Base-by-base conservation (phyloP, 2,329 filamentous ascomycete genomes). In the Trichoderma guizhouense region DNA sequence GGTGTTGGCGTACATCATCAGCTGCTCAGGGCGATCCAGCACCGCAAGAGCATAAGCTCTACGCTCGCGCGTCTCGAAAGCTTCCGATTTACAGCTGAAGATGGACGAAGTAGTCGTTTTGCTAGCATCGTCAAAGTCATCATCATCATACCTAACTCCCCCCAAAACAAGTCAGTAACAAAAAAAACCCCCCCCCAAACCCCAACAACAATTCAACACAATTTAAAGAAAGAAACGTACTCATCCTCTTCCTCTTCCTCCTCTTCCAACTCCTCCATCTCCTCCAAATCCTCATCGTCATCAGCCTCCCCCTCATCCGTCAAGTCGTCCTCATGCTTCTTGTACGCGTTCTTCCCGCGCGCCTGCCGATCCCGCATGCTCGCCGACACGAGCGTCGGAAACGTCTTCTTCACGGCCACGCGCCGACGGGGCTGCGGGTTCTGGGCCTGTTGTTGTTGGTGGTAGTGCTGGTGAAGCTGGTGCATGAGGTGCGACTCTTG, bases 361-460 rank as follows among this genome's bases (percentile, higher is more conserved):
- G 88, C 86, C 78, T 90, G 88, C 7, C 83, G 84, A 77, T 90
- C 87, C 76, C 87, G 86, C 86, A 88, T 88, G 72, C 82, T 79
- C 24, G 82, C 74, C 0, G 86, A 87, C 78, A 87, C 86, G 66
- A 21, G 47, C 84, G 11, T 65, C 39, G 53, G 69, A 63, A n/a
- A 84, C 84, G 47, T 83, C 82, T 55, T 64, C 68, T 63, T 71
- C 36, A 26, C 36, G 18, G n/a, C 21, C 14, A 11, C 21, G 32
- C 51, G 34, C 14, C 69, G 7, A 11, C 47, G 62, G 2, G n/a
- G 11, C 47, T 32, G 43, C 14, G 21, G 61, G 7, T 11, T 21
- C 8, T 71, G 61, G 0, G 32, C 18, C 8, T 36, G 21, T 21
- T 55, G 43, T 9, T 65, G 62, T n/a, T 65, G 66, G 11, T 24